These are phyloP conservation scores for Mentha longifolia DNA, from an alignment of 257 asterid species.

Conservation along the genomic window DNA sequence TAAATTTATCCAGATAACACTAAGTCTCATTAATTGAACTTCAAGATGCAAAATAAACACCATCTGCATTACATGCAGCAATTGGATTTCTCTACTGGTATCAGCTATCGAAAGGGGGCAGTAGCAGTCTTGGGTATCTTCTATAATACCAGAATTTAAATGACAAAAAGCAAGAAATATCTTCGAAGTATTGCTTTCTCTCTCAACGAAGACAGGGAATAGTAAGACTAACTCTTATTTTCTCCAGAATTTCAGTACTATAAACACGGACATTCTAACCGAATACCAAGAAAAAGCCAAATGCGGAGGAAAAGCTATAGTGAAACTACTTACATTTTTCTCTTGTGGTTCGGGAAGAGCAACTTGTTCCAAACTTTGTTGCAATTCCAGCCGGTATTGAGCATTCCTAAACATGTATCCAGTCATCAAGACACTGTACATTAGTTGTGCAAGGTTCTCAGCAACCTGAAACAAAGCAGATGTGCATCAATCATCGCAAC, in stretches of 20 bases:
- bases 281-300: not conserved
- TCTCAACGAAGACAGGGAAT: not conserved
- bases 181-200: conserved; percentile 8
- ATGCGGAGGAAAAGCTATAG: conserved; percentile 22
- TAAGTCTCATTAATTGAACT: conserved; percentile 19
- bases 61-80: conserved; percentile 10
- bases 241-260: not conserved
- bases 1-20: not conserved
- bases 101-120: conserved; percentile 5
- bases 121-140: not conserved
- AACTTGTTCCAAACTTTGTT: conserved; percentile 91
- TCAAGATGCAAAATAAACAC: conserved; percentile 2
- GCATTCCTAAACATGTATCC: conserved; percentile 98
- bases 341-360: conserved; percentile 93
- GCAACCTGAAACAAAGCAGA: conserved; percentile 66
- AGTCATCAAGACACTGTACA: conserved; percentile 98
- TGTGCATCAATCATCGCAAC: conserved; percentile 26
- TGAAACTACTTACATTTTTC: conserved; percentile 44
- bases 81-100: not conserved
- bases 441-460: conserved; percentile 95
- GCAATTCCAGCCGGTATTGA: conserved; percentile 87
- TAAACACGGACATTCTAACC: conserved; percentile 8
- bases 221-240: not conserved
- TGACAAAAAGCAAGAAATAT: conserved; percentile 13
- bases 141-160: conserved; percentile 2